Conservation (phyloP, 78 protist species). For the Anaeramoeba ignava region DNA sequence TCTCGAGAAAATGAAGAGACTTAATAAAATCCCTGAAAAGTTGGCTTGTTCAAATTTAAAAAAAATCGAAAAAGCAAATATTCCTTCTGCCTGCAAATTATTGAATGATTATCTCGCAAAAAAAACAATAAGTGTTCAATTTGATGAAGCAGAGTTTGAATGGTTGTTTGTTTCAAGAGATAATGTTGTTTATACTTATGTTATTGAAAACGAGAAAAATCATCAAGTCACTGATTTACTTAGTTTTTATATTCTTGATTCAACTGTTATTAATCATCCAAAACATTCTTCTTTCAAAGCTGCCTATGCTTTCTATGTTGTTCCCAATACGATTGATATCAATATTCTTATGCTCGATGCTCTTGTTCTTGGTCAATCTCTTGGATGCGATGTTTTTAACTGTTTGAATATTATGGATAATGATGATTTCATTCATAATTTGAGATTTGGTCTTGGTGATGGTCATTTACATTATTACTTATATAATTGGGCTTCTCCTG, state of each 20-base stretch:
- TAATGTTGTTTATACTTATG: constrained; percentile 62
- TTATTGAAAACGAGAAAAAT: constrained; percentile 33
- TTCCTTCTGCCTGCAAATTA: constrained; percentile 24
- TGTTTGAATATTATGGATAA: constrained; percentile 82
- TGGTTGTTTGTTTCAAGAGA: constrained; percentile 28
- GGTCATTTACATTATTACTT: constrained; percentile 79
- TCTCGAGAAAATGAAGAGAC: constrained; percentile 30
- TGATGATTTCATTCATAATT: constrained; percentile 36
- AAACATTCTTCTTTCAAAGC: constrained; percentile 62
- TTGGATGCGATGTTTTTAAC: constrained; percentile 82
- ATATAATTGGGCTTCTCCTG: neutral
- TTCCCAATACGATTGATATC: constrained; percentile 46
- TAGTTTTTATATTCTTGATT: constrained; percentile 79
- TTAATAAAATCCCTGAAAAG: constrained; percentile 10
- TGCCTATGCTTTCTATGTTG: constrained; percentile 86
- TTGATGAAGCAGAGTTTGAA: constrained; percentile 65
- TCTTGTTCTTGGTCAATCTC: constrained; percentile 55
- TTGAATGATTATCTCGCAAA: constrained; percentile 31
- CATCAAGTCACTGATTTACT: constrained; percentile 69
- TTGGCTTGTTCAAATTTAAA: constrained; percentile 36
- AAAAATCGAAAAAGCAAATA: constrained; percentile 44
- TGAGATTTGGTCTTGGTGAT: constrained; percentile 91
- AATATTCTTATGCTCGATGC: constrained; percentile 61
- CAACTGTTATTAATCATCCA: constrained; percentile 62
- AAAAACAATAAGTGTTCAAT: constrained; percentile 30